Evolutionary conservation across 1,139 yeast species (phyloP), one percentile per base, ranked within the genome.

Genomic region (Diutina rugosa): DNA sequence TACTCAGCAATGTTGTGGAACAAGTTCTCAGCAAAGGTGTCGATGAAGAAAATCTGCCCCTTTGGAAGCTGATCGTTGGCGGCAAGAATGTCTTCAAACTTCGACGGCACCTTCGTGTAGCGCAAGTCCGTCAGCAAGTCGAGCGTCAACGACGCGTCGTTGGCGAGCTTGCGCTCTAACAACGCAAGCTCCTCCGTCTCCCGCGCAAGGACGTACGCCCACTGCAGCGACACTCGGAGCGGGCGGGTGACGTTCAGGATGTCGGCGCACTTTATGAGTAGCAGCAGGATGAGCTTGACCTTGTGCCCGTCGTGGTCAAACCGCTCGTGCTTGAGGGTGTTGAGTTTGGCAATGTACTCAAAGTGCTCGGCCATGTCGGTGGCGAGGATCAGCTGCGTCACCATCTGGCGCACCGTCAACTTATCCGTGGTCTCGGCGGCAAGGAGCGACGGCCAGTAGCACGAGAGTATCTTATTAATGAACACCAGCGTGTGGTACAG

Each of bases 311-410:
- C 63, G 26, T 66, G 63, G 56, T 65, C 64, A 58, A 69, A 65
- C 32, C 29, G 35, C 16, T 49, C 53, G 53, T 30, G 35, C 18
- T 49, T 30, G 16, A 49, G 53, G n/a, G 63, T 64, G 51, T 67
- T 66, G 52, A 76, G 75, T 62, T 78, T 73, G 55, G 74, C 73
- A 66, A 90, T 82, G 69, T 87, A 91, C 58, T 80, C 85, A 62
- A 82, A 83, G 73, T 93, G 99, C 64, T 82, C 80, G 0, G 93
- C 95, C 97, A 93, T 91, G 70, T 93, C 98, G 0, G 99, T 93
- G 12, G 98, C 96, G 58, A 89, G 69, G 30, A 89, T 87, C 58
- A 78, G 71, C 46, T 76, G 72, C 54, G 73, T 69, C 35, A 74
- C 71, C 55, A 76, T 66, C 38, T 69, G 72, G 58, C 70, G 69